Evolutionary conservation across 2,329 filamentous ascomycete species (phyloP), one percentile per base, ranked within the genome.

Genomic region (Trichothecium sympodiale): DNA sequence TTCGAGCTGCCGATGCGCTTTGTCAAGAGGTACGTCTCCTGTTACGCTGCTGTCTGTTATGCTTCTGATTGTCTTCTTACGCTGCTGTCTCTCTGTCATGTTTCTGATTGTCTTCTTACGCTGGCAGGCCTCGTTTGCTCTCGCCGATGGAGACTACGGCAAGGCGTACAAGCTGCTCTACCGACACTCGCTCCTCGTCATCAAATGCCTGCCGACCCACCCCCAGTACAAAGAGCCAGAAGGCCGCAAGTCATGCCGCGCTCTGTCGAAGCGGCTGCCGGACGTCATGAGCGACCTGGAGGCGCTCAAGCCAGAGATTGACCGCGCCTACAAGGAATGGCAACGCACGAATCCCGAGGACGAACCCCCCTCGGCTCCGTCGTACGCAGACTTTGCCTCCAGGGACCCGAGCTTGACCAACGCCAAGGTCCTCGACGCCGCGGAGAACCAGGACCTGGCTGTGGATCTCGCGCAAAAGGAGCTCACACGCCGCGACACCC

Each of bases 81-180:
- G 8, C 28, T 31, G 18, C n/a, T 27, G 6, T 9, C 8, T 16
- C 16, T 8, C 16, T 6, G 9, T 25, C 26, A 3, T 16, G 12
- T 18, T 31, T 4, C 14, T 12, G 25, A 23, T 25, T 36, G 30
- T 30, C 14, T 17, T 9, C 6, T 37, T n/a, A n/a, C n/a, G n/a
- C n/a, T n/a, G n/a, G 10, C 51, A 95, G 84, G 88, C 86, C 15
- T 70, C 76, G 35, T 85, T 89, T 47, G 94, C 94, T 53, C 72
- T 91, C 49, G 72, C 74, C 29, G 89, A 96, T 57, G 80, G 81
- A 49, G 88, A 95, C 58, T 77, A 86, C 44, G 77, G 87, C 48
- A 82, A 91, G 52, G 84, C 89, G 4, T 98, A 94, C 56, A 72
- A 95, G 37, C 77, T 96, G 40, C 74, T 94, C n/a, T 85, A 91